Evolutionary conservation across 805 yeast species (phyloP), one percentile per base, ranked within the genome.

Genomic region (Wickerhamomyces mucosus): DNA sequence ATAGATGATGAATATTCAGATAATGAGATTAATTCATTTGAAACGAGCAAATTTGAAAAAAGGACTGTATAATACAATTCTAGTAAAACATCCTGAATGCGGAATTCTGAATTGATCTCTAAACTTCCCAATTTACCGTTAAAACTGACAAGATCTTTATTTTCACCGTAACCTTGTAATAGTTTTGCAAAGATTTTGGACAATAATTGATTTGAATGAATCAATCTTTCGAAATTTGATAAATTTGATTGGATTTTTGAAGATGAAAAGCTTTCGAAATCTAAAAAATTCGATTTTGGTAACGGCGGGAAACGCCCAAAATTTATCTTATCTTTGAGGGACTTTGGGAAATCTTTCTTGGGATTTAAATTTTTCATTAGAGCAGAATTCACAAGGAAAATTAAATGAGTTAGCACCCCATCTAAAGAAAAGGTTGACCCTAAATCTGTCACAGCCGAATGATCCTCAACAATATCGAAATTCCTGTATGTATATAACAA

Each of bases 301-400:
- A 50, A 27, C 10, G 55, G 55, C 7, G 51, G 48, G 31, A 46
- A 43, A 17, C 38, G 34, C 3, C 23, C 34, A 15, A 45, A 31
- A 12, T 37, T 25, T 31, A 45, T 38, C 1, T 28, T 26, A 5
- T 36, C 11, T 6, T 28, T 23, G 15, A 50, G 39, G 3, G 11
- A 13, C 4, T 3, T 1, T 8, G 46, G 42, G 2, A 43, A 11
- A 1, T 19, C 18, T 19, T 36, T 41, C 6, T 22, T 26, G 4
- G 51, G 43, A 21, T 42, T 43, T 15, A 42, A 26, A 6, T 13
- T 13, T 15, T 27, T 32, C 19, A 50, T 16, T 13, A 50, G 21
- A 1, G 41, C 29, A 4, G 18, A 25, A 11, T 41, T 32, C 2
- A 44, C 15, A n/a, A 50, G 42, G 28, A 37, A 43, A 3, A 26